Evolutionary conservation across 495 filamentous ascomycete species (phyloP).

Genomic region (Aspergillus haitiensis): DNA sequence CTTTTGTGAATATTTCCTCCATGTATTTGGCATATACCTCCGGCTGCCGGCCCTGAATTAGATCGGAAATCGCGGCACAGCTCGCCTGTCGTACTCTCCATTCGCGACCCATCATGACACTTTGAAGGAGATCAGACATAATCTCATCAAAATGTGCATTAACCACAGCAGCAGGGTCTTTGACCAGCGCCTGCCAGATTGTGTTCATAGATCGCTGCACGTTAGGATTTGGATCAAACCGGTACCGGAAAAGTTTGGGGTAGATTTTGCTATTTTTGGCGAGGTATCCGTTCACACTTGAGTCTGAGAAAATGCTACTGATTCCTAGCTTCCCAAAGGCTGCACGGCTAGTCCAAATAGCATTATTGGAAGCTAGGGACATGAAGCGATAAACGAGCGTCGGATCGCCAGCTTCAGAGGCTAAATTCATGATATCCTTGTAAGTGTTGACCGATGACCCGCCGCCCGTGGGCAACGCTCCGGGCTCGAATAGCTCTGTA

Average conservation of each 20-base stretch:
- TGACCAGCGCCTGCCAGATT: conserved; percentile 92
- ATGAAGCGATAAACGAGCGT: conserved; percentile 96
- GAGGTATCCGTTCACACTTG: conserved; percentile 69
- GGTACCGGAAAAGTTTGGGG: conserved; percentile 89
- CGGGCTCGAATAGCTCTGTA: conserved; percentile 92
- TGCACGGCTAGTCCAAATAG: conserved; percentile 91
- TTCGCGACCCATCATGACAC: conserved; percentile 76
- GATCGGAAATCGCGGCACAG: conserved; percentile 84
- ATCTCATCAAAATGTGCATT: conserved; percentile 79
- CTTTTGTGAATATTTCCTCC: conserved; percentile 74
- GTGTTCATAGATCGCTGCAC: conserved; percentile 94
- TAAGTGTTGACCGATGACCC: conserved; percentile 89
- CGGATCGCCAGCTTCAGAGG: conserved; percentile 90
- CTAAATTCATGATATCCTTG: conserved; percentile 90
- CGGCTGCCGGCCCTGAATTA: conserved; percentile 73
- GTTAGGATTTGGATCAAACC: conserved; percentile 90
- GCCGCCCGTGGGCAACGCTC: conserved; percentile 85
- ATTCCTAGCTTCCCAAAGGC: conserved; percentile 94
- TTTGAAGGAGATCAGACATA: conserved; percentile 79
- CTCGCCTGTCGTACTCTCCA: conserved; percentile 92
- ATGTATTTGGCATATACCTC: conserved; percentile 81
- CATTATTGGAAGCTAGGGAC: conserved; percentile 90
- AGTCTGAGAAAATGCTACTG: conserved; percentile 85
- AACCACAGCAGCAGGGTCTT: conserved; percentile 71
- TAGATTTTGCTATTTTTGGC: conserved; percentile 86